Conservation (phyloP, 1,139 yeast species). For the Yamadazyma mexicana region DNA sequence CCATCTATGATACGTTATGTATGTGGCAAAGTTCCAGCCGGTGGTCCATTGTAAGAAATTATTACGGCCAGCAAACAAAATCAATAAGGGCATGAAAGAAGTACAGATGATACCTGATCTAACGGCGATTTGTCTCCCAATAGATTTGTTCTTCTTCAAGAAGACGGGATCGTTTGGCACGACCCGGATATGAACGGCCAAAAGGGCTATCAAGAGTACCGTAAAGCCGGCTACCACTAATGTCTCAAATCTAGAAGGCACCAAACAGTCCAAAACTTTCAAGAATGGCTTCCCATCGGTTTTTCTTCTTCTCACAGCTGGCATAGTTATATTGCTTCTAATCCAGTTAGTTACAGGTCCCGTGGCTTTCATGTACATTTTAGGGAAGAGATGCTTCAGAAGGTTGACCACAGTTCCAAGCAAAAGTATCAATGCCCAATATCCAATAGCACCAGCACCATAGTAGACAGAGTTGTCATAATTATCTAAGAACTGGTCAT, state of each 20-base stretch:
- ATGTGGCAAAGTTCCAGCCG: slow-evolving; percentile 37
- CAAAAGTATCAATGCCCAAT: slow-evolving; percentile 48
- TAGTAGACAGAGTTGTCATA: slow-evolving; percentile 42
- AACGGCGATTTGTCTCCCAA: slow-evolving; percentile 30
- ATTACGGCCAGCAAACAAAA: slow-evolving; percentile 46
- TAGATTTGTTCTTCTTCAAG: slow-evolving; percentile 16
- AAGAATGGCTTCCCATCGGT: slow-evolving; percentile 21
- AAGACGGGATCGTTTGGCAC: slow-evolving; percentile 27
- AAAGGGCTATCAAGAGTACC: slow-evolving; percentile 42
- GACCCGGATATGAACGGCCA: slow-evolving; percentile 21
- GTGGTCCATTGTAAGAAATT: slow-evolving; percentile 45
- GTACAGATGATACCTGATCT: slow-evolving; percentile 36
- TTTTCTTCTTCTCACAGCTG: slow-evolving; percentile 30
- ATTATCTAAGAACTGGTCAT: slow-evolving; percentile 32
- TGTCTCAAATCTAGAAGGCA: slow-evolving; percentile 32
- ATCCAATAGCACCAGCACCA: slow-evolving; percentile 50
- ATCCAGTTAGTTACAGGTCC: slow-evolving; percentile 23
- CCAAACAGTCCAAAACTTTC: slow-evolving; percentile 22
- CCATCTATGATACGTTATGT: slow-evolving; percentile 40
- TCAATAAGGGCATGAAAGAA: slow-evolving; percentile 31
- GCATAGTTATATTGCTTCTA: slow-evolving; percentile 31
- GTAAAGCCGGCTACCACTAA: slow-evolving; percentile 38
- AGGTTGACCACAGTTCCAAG: slow-evolving; percentile 44
- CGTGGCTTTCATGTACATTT: slow-evolving; percentile 20
- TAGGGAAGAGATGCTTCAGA: slow-evolving; percentile 31